A percentile compares a stretch with the other conserved stretches of the same genome.
Evolutionary conservation across 2,329 filamentous ascomycete species (phyloP).

Genomic region (Ophiostoma himal-ulmi): DNA sequence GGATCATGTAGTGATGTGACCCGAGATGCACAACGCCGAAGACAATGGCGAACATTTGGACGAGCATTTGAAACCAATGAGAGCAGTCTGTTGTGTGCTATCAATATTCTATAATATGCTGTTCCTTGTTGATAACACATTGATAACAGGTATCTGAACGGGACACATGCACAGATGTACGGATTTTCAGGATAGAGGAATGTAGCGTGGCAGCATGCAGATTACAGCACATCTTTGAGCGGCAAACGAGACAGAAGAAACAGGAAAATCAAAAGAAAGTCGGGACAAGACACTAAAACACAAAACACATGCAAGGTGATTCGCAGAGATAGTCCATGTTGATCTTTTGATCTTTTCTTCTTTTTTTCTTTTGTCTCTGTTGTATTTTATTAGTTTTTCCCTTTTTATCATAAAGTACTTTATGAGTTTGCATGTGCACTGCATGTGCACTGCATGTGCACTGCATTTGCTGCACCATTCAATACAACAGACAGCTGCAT

Average conservation of each 20-base stretch:
- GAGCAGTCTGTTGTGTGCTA: background rate
- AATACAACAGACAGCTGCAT: too few species aligned
- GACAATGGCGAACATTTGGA: constrained; percentile 13
- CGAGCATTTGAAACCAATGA: background rate
- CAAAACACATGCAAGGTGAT: background rate
- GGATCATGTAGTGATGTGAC: background rate
- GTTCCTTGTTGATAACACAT: too few species aligned
- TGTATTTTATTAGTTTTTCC: background rate
- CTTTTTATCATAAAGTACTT: background rate
- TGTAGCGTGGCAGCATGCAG: constrained; percentile 1
- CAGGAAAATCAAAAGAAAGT: background rate
- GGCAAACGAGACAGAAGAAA: background rate
- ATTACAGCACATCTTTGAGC: background rate
- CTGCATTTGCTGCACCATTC: background rate
- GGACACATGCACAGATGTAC: background rate
- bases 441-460: too few species aligned
- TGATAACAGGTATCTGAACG: background rate
- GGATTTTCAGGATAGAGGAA: too few species aligned
- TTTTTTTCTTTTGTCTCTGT: background rate
- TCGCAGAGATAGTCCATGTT: background rate
- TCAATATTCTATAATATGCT: too few species aligned
- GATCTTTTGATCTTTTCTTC: background rate
- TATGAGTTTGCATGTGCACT: too few species aligned
- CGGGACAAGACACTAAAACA: background rate
- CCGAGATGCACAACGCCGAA: background rate